Evolutionary conservation across 805 yeast species (phyloP).

Genomic region (Nakazawaea holstii): DNA sequence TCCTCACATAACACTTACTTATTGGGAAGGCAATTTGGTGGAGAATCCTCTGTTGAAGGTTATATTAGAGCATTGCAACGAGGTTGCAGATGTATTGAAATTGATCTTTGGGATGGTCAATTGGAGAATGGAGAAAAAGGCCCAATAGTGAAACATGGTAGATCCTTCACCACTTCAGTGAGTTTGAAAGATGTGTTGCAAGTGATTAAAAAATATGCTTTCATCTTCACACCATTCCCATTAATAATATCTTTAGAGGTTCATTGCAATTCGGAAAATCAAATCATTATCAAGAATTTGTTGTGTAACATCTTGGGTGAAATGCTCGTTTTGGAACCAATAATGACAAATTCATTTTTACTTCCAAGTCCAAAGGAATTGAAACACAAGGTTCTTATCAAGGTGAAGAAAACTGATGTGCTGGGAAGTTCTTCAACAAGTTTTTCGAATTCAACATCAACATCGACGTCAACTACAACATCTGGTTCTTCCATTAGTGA

Average conservation of each 20-base stretch:
- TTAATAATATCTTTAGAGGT: slow-evolving; percentile 81
- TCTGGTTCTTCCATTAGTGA: slow-evolving; percentile 27
- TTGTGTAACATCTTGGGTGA: slow-evolving; percentile 58
- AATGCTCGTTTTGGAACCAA: slow-evolving; percentile 38
- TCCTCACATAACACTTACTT: slow-evolving; percentile 95
- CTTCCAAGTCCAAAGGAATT: slow-evolving; percentile 74
- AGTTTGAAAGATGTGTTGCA: slow-evolving; percentile 63
- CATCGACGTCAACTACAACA: slow-evolving; percentile 24
- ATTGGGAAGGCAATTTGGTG: slow-evolving; percentile 82
- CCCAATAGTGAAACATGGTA: slow-evolving; percentile 89
- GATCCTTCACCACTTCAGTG: slow-evolving; percentile 73
- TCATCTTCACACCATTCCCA: slow-evolving; percentile 83
- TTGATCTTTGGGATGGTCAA: slow-evolving; percentile 91
- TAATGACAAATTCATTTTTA: slow-evolving; percentile 19
- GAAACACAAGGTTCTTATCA: slow-evolving; percentile 66
- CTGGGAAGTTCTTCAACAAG: slow-evolving; percentile 13
- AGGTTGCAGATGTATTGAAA: slow-evolving; percentile 93
- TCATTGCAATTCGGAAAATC: slow-evolving; percentile 68
- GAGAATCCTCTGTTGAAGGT: slow-evolving; percentile 83
- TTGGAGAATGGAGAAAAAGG: slow-evolving; percentile 34
- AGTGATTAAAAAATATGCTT: slow-evolving; percentile 79
- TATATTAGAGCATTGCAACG: slow-evolving; percentile 81
- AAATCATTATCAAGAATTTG: slow-evolving; percentile 47
- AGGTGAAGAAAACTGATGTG: slow-evolving; percentile 58
- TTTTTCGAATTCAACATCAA: background rate